Conservation (phyloP, 129 eudicot species). For the Tagetes patula region DNA sequence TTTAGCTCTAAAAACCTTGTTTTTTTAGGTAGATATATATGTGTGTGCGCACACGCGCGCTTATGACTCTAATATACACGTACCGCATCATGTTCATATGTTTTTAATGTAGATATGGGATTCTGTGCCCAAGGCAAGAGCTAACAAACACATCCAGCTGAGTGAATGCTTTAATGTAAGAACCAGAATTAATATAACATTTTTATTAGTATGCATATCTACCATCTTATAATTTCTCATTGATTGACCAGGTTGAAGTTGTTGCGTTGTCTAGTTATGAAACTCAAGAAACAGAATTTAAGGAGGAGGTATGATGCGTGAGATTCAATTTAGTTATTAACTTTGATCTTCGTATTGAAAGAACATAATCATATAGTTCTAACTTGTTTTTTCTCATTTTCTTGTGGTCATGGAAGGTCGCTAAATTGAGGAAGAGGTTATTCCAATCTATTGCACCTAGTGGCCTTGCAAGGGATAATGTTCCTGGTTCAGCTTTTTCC, state of each 20-base stretch:
- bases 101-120: conserved; percentile 78
- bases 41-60: too few species aligned
- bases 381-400: background rate
- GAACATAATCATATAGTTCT: background rate
- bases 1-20: too few species aligned
- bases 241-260: conserved; percentile 77
- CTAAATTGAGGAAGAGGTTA: conserved; percentile 74
- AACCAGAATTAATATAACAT: background rate
- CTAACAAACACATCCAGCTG: conserved; percentile 86
- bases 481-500: conserved; percentile 97
- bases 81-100: too few species aligned
- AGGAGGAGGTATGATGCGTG: conserved; percentile 68
- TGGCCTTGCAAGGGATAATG: conserved; percentile 89
- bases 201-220: background rate
- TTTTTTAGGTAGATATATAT: too few species aligned
- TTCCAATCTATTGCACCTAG: conserved; percentile 53
- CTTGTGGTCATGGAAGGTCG: conserved; percentile 53
- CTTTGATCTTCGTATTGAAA: too few species aligned
- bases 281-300: conserved; percentile 94
- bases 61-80: too few species aligned
- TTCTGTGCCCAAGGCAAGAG: conserved; percentile 95
- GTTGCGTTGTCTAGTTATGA: conserved; percentile 93
- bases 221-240: conserved; percentile 1
- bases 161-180: conserved; percentile 98
- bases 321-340: background rate